These are phyloP conservation scores for Ceratocystiopsis brevicomis DNA, from an alignment of 2,329 filamentous ascomycete species.

Conservation along the genomic window DNA sequence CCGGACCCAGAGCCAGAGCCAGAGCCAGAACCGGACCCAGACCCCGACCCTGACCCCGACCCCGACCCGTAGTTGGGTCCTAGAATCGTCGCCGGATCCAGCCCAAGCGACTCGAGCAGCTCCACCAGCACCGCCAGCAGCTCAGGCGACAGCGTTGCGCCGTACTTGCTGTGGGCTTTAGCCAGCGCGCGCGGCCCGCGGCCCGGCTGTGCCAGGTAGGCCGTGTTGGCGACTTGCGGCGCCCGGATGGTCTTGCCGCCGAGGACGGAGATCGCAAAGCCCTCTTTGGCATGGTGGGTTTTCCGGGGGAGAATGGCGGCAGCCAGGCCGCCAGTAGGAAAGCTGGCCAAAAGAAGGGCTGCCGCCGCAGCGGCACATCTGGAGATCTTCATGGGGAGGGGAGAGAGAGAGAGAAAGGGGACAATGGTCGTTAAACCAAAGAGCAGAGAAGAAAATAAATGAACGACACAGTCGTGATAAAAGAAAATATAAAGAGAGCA, in stretches of 20 bases:
- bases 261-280: constrained; percentile 17
- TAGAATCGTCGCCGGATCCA: not conserved
- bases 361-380: constrained; percentile 1
- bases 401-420: not conserved
- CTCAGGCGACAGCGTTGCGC: constrained; percentile 3
- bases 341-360: constrained; percentile 8
- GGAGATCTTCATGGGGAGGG: constrained; percentile 1
- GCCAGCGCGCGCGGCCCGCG: constrained; percentile 14
- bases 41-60: not conserved
- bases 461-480: not conserved
- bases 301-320: constrained; percentile 11
- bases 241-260: constrained; percentile 22
- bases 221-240: constrained; percentile 19
- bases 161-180: constrained; percentile 18
- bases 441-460: no score
- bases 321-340: constrained; percentile 10
- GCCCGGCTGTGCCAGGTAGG: constrained; percentile 14
- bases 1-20: not conserved
- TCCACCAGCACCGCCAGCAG: constrained; percentile 13
- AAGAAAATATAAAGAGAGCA: not conserved
- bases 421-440: not conserved
- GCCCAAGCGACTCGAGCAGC: constrained; percentile 1
- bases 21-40: not conserved
- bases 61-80: not conserved
- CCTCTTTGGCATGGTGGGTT: constrained; percentile 5